A percentile compares a stretch with the other conserved stretches of the same genome.
Conservation (phyloP, 2,329 filamentous ascomycete genomes). For the Pleurostoma richardsiae region DNA sequence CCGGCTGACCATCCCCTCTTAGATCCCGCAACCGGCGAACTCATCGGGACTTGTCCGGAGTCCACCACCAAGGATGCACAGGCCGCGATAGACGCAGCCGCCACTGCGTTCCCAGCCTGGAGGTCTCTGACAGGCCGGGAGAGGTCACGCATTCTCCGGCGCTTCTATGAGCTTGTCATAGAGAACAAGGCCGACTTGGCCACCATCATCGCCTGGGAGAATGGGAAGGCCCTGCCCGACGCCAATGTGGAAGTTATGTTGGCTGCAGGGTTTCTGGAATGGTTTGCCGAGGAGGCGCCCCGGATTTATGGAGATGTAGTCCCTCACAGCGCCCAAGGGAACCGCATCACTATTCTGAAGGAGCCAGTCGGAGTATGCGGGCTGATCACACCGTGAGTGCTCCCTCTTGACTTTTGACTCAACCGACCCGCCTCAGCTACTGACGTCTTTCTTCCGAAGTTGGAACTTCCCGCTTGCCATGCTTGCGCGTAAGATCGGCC, state of each 20-base stretch:
- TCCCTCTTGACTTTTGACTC: no score
- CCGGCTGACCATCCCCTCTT: no score
- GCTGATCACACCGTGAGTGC: constrained; percentile 61
- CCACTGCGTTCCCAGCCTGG: constrained; percentile 68
- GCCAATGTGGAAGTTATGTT: constrained; percentile 68
- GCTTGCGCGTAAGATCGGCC: constrained; percentile 66
- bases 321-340: constrained; percentile 62
- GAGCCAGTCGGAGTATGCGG: constrained; percentile 82
- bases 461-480: constrained; percentile 85
- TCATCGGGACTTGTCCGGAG: constrained; percentile 82
- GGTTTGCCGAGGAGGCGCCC: constrained; percentile 77
- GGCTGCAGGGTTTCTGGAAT: constrained; percentile 71
- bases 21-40: constrained; percentile 72
- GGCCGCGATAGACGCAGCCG: constrained; percentile 78
- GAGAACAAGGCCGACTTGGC: constrained; percentile 78
- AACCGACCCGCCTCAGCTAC: no score
- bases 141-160: constrained; percentile 67
- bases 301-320: constrained; percentile 72
- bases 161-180: constrained; percentile 77
- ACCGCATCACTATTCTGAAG: constrained; percentile 73
- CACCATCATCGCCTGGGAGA: constrained; percentile 82
- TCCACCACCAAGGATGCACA: constrained; percentile 73
- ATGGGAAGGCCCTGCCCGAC: constrained; percentile 77
- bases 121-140: constrained; percentile 68
- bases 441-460: no score